A percentile compares a stretch with the other conserved stretches of the same genome.
These are phyloP conservation scores for Solanum hybrid DNA, from an alignment of 305 asterid genomes.

Conservation along the genomic window DNA sequence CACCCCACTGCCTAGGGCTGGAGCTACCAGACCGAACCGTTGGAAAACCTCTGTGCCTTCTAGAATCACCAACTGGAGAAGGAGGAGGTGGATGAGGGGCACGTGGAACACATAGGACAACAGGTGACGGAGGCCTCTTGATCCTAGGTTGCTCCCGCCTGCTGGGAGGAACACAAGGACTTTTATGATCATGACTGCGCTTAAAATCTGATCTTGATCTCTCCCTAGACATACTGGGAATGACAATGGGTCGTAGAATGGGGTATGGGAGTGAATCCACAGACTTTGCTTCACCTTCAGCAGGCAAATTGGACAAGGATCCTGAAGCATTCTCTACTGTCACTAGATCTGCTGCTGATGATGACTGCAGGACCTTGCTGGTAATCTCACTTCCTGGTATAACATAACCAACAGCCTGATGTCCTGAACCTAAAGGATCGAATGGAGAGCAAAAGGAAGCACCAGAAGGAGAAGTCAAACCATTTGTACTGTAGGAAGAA, in stretches of 20 bases:
- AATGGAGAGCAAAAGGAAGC: constrained; percentile 94
- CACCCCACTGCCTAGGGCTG: constrained; percentile 99
- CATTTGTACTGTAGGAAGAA: constrained; percentile 95
- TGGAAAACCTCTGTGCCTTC: constrained; percentile 86
- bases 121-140: constrained; percentile 98
- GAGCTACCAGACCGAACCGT: constrained; percentile 99
- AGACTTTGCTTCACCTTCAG: constrained; percentile 64
- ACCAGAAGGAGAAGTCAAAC: constrained; percentile 93
- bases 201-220: constrained; percentile 78
- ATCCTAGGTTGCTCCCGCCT: constrained; percentile 87
- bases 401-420: constrained; percentile 73
- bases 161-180: constrained; percentile 91
- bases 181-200: constrained; percentile 75
- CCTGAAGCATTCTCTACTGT: constrained; percentile 71
- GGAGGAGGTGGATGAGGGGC: constrained; percentile 99
- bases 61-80: constrained; percentile 83
- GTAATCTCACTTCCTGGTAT: constrained; percentile 74
- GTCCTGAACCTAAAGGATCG: constrained; percentile 76
- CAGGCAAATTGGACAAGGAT: constrained; percentile 52
- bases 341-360: constrained; percentile 55
- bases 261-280: constrained; percentile 88
- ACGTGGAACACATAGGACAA: constrained; percentile 94
- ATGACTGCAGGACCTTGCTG: constrained; percentile 74
- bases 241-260: constrained; percentile 85
- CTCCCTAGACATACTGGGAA: constrained; percentile 88